Percentiles rank a stretch among this genome's conserved stretches.
Conservation (phyloP, 1,284 basidiomycete genomes). For the Pterulicium gracile region DNA sequence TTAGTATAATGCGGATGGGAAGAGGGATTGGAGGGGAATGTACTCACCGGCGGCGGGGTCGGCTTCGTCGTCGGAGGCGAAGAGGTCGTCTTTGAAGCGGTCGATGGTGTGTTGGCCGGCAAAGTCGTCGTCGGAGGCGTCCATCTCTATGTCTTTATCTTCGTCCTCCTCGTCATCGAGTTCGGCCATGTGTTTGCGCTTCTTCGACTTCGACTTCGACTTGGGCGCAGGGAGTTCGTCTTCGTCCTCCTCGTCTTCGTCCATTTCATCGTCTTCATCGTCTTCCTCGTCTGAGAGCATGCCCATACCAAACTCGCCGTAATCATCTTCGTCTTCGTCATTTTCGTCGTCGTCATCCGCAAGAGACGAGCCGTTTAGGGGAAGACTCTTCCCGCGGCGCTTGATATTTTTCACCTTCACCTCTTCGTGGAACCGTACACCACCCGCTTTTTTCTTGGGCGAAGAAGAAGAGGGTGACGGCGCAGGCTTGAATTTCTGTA, state of each 20-base stretch:
- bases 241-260: slow-evolving; percentile 17
- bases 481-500: no score
- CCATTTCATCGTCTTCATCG: slow-evolving; percentile 22
- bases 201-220: slow-evolving; percentile 13
- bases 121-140: slow-evolving; percentile 16
- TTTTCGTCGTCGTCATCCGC: slow-evolving; percentile 25
- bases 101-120: slow-evolving; percentile 35
- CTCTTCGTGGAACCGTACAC: slow-evolving; percentile 72
- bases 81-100: slow-evolving; percentile 55
- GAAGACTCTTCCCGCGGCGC: slow-evolving; percentile 49
- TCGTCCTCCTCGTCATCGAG: slow-evolving; percentile 13
- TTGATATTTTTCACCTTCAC: slow-evolving; percentile 75
- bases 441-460: slow-evolving; percentile 19
- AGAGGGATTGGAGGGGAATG: not conserved
- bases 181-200: slow-evolving; percentile 11
- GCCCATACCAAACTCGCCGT: not conserved
- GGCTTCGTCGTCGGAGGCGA: slow-evolving; percentile 50
- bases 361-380: slow-evolving; percentile 22
- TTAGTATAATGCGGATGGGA: slow-evolving; percentile 2
- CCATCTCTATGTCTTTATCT: slow-evolving; percentile 17
- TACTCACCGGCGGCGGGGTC: slow-evolving; percentile 26
- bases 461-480: no score
- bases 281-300: slow-evolving; percentile 17
- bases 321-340: slow-evolving; percentile 14
- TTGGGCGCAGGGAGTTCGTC: slow-evolving; percentile 15